Base-by-base conservation (phyloP, 1,284 basidiomycete species). In the Meripilus lineatus region DNA sequence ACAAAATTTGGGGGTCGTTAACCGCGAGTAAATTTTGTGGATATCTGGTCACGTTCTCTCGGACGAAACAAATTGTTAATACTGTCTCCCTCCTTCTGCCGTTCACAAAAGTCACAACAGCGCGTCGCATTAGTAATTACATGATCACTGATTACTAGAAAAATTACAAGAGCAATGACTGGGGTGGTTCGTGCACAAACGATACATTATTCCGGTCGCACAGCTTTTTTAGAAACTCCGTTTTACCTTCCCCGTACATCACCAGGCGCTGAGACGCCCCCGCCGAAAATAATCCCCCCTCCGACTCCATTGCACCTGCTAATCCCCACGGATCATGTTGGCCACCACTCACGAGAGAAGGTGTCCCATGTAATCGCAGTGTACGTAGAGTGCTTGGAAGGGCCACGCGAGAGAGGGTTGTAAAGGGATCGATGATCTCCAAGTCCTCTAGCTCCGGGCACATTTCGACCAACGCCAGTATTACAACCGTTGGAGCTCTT, bases 401-500 rank as follows among this genome's bases (percentile, higher is more conserved):
- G 32, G 32, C n/a, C 13, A 15, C 20, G n/a, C 15, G 20, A 18
- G 15, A n/a, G n/a, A 18, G 32, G 32, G n/a, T 33, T n/a, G 32
- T 33, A 14, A 18, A 18, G 13, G 20, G 15, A 22, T 38, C 36
- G 36, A 22, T 14, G 21, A 58, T 48, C 45, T 58, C 56, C 13
- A 64, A 28, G 22, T 44, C 53, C 42, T 59, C 50, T 22, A 59
- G 45, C 22, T 50, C 40, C n/a, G 58, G 50, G 38, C 57, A 62
- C 20, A 55, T 50, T 40, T 49, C 38, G 7, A 59, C 46, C 34
- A 62, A 51, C 26, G 60, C 60, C 14, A 48, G 39, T 32, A 59
- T 55, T 38, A 64, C 56, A 38, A 47, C 48, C n/a, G 51, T 48
- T 17, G 61, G 59, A 18, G 58, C 54, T 18, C 62, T 61, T 13